Evolutionary conservation across 257 asterid genomes (phyloP).

Genomic region (Lithospermum erythrorhizon): DNA sequence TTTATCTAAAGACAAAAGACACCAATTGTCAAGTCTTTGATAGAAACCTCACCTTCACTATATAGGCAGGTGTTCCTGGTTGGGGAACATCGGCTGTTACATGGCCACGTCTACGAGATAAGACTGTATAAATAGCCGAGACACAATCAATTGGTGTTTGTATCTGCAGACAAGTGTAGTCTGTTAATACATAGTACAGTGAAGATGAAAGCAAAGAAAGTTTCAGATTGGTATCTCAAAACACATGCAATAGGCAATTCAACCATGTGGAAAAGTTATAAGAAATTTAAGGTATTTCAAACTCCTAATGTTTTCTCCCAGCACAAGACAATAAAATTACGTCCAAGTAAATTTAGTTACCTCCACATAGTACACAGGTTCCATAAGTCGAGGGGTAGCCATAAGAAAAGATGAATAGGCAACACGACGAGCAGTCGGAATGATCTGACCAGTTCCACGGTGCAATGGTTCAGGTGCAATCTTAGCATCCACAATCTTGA

Average conservation of each 20-base stretch:
- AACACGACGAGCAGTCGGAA: slow-evolving; percentile 97
- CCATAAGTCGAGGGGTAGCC: slow-evolving; percentile 98
- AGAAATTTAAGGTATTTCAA: neutral
- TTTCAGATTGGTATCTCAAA: neutral
- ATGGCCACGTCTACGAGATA: slow-evolving; percentile 95
- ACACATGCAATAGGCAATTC: neutral
- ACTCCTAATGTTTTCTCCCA: neutral
- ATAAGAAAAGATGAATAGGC: slow-evolving; percentile 95
- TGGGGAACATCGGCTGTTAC: slow-evolving; percentile 96
- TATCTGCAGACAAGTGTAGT: slow-evolving; percentile 45
- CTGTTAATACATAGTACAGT: neutral
- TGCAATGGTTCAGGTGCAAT: slow-evolving; percentile 93
- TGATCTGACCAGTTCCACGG: slow-evolving; percentile 97
- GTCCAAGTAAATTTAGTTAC: slow-evolving; percentile 18
- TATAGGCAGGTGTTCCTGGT: slow-evolving; percentile 94
- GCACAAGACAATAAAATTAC: neutral
- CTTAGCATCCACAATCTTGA: slow-evolving; percentile 91
- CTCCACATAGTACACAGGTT: slow-evolving; percentile 90
- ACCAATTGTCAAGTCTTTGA: neutral
- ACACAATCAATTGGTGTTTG: slow-evolving; percentile 97
- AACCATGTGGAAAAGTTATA: too few species aligned
- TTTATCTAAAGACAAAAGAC: neutral
- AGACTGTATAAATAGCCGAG: slow-evolving; percentile 82
- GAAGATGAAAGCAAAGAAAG: neutral
- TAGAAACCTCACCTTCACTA: slow-evolving; percentile 59